Base-by-base conservation (phyloP, 371 early-diverging fungal species). In the Mucor indicus region DNA sequence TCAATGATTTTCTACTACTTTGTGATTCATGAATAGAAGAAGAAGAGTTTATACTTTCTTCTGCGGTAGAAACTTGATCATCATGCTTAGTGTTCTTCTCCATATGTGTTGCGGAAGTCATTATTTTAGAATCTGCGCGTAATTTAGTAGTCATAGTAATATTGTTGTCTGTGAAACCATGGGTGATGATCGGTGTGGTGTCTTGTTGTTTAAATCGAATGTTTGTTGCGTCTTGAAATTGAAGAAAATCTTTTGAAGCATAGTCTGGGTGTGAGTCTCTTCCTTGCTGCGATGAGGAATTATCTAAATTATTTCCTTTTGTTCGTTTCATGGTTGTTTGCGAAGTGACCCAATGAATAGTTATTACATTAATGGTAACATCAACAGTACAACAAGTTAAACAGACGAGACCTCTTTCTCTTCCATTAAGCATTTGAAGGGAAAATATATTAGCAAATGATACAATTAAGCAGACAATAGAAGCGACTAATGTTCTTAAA, bases 311-410 rank as follows among this genome's bases (percentile, higher is more conserved):
- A n/a, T n/a, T n/a, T n/a, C n/a, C n/a, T n/a, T n/a, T n/a, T n/a
- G n/a, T n/a, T n/a, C n/a, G n/a, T n/a, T n/a, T n/a, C n/a, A n/a
- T n/a, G n/a, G n/a, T n/a, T n/a, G n/a, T n/a, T n/a, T n/a, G n/a
- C n/a, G n/a, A n/a, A n/a, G n/a, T n/a, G n/a, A 78, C 78, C 79
- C 79, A 80, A 38, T 81, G 81, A 41, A 81, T 67, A 1, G 76
- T 67, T n/a, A 74, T 50, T 1, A 75, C 73, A 47, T 79, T 81
- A 43, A 79, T 60, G 0, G 79, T 79, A 21, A 81, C 79, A 60
- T 81, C 79, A n/a, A 79, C 48, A 10, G 72, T 75, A 46, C 82
- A 81, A 13, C 69, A 70, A 0, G 72, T 73, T 9, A 81, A 30
- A 37, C 82, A 81, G 12, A 77, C 33, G 6, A 74, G 39, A 11